Evolutionary conservation across 345 rosid genomes (phyloP), one percentile per base, ranked within the genome.

Genomic region (Camelina neglecta): DNA sequence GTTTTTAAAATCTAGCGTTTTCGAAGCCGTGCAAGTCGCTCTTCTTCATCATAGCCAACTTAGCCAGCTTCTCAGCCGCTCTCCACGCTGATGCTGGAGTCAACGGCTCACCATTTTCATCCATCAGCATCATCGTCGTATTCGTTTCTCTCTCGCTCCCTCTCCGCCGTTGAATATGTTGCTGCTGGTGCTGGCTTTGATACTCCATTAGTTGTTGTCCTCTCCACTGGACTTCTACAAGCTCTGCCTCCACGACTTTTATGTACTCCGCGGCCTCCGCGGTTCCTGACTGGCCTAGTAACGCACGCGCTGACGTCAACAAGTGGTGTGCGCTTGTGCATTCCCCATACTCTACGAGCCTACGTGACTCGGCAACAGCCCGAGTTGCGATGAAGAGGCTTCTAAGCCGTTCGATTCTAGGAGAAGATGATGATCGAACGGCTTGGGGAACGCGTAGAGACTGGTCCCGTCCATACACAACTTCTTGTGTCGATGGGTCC

Each of bases 21-120:
- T 93, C 98, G 65, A 93, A 93, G 83, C 98, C 98, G 85, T 93
- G 98, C 86, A 93, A 80, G 75, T 93, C 96, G 80, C 97, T 83
- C 85, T 85, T 89, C 83, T 88, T 93, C 93, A 85, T 83, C 58
- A 88, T 82, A 47, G 97, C 97, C 58, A 91, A 79, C 78, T 91
- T 89, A 64, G 98, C 98, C 84, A 93, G 64, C 77, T 82, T 88
- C 88, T 93, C 97, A 41, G 97, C 98, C 26, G 97, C 91, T 81
- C 96, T 83, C 98, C 97, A 89, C 61, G 97, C 93, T 65, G 96
- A 88, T 0, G 88, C 79, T 18, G 93, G 97, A 23, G 98, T 91
- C 26, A 88, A 88, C 79, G 89, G 90, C 86, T 93, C 94, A 23
- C 89, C 94, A 15, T 85, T 80, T 75, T 93, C 98, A 18, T 89